Evolutionary conservation across 164 flowering plant species (phyloP), one percentile per base, ranked within the genome.

Genomic region (Sextonia rubra): DNA sequence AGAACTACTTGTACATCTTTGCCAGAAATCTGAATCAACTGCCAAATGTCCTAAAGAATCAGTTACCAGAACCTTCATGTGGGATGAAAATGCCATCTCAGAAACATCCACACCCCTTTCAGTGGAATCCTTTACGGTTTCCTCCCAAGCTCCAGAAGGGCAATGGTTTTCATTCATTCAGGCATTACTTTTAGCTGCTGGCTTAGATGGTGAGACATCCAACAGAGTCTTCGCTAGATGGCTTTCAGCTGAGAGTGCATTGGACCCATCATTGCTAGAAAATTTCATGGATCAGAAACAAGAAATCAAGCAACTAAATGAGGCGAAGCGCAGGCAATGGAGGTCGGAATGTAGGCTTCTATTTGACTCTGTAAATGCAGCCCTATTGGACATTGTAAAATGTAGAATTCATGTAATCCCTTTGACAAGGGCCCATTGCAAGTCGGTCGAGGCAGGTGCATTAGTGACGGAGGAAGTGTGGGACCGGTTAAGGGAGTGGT

Each of bases 41-140:
- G 87, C 85, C 78, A 92, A 89, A 76, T 95, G 97, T 56, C 96
- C 96, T 0, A 89, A 92, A 66, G 92, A 77, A 77, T 89, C 97
- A 61, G 79, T 95, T 70, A 87, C 94, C 12, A 86, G 98, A 32
- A 85, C 90, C 26, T 81, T 89, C 64, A 85, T 91, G n/a, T 90
- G 90, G 92, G 90, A 87, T 71, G 89, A 86, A 67, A 80, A 82
- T 12, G 58, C 58, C 58, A 78, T 76, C 75, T 71, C 80, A 26
- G 86, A 83, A 26, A 69, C 82, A 47, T 79, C 88, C 30, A 77
- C 77, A 66, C 71, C 78, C 23, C 75, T 73, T 73, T 66, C 83
- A 18, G 44, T 66, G n/a, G 81, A 77, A n/a, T 71, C 77, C 22
- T 60, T 85, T 2, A 60, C 37, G 47, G 64, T 44, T 52, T 69